Evolutionary conservation across 2,329 filamentous ascomycete genomes (phyloP).

Genomic region (Metarhizium sp.): DNA sequence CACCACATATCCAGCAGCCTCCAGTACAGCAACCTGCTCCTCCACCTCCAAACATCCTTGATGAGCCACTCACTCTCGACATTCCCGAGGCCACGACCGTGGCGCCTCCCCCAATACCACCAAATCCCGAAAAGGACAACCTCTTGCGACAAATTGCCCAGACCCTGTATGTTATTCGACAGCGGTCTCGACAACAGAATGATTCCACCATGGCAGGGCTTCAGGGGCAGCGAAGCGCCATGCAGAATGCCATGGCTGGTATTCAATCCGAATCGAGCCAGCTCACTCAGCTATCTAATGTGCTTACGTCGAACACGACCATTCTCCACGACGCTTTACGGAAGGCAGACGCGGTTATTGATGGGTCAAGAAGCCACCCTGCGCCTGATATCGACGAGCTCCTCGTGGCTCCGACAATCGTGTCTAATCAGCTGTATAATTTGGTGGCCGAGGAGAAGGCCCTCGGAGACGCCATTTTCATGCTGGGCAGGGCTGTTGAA

Average conservation of each 20-base stretch:
- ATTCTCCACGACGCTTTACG: constrained; percentile 70
- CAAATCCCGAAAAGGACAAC: constrained; percentile 91
- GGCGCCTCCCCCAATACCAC: constrained; percentile 77
- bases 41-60: constrained; percentile 42
- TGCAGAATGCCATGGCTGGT: constrained; percentile 57
- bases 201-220: constrained; percentile 65
- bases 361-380: constrained; percentile 56
- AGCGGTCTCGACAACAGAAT: constrained; percentile 61
- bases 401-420: constrained; percentile 85
- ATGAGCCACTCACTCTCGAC: constrained; percentile 44
- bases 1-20: constrained; percentile 6
- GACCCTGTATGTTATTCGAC: constrained; percentile 59
- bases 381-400: constrained; percentile 80
- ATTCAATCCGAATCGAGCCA: constrained; percentile 67
- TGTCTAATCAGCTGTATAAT: constrained; percentile 85
- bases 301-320: constrained; percentile 66
- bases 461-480: constrained; percentile 78
- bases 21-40: constrained; percentile 14
- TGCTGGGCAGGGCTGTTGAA: constrained; percentile 66
- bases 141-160: constrained; percentile 68
- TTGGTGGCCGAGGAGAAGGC: constrained; percentile 83
- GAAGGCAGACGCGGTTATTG: constrained; percentile 70
- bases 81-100: constrained; percentile 39
- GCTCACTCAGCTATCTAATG: constrained; percentile 59
- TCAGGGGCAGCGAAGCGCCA: constrained; percentile 67